phyloP scores from a whole-genome alignment of 2,329 filamentous ascomycete genomes.

The Hypoxylon sp. region DNA sequence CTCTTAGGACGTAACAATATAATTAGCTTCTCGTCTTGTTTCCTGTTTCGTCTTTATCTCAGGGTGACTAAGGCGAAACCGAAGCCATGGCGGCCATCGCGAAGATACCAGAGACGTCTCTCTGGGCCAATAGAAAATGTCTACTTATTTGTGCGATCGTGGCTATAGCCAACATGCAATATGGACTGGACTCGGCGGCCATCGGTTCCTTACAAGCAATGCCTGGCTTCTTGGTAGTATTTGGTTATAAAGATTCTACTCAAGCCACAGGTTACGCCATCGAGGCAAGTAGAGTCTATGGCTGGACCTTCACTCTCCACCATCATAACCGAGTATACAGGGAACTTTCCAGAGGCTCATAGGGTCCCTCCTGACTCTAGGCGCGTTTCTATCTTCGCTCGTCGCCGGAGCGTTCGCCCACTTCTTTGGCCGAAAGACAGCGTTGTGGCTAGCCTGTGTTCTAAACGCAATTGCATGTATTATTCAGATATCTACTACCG shows the following conservation, averaged over 20 bases:
- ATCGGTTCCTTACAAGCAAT: slow-evolving; percentile 61
- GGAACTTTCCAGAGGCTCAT: slow-evolving; percentile 65
- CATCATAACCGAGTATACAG: slow-evolving; percentile 48
- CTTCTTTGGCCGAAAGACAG: slow-evolving; percentile 59
- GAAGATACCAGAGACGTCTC: slow-evolving; percentile 50
- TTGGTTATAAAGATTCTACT: slow-evolving; percentile 59
- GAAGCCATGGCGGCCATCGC: slow-evolving; percentile 38
- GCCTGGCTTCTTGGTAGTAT: slow-evolving; percentile 64
- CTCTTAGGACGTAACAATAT: neutral
- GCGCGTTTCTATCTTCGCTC: slow-evolving; percentile 62
- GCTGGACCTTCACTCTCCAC: slow-evolving; percentile 11
- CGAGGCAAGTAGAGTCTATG: slow-evolving; percentile 48
- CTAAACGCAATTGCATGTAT: slow-evolving; percentile 58
- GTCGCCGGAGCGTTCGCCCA: slow-evolving; percentile 60
- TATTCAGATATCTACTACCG: slow-evolving; percentile 58
- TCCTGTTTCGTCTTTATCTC: neutral
- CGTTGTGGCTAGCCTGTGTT: slow-evolving; percentile 61
- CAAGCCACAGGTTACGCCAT: slow-evolving; percentile 55
- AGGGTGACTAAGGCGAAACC: neutral
- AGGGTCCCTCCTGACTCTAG: slow-evolving; percentile 63
- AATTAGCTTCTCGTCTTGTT: neutral
- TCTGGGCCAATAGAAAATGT: slow-evolving; percentile 59
- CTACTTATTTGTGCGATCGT: slow-evolving; percentile 59
- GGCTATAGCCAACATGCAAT: slow-evolving; percentile 63
- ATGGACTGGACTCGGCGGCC: slow-evolving; percentile 61